A percentile compares a stretch with the other conserved stretches of the same genome.
These are phyloP conservation scores for Cryptosporidium sp. DNA, from an alignment of 169 alveolate genomes.

Conservation along the genomic window DNA sequence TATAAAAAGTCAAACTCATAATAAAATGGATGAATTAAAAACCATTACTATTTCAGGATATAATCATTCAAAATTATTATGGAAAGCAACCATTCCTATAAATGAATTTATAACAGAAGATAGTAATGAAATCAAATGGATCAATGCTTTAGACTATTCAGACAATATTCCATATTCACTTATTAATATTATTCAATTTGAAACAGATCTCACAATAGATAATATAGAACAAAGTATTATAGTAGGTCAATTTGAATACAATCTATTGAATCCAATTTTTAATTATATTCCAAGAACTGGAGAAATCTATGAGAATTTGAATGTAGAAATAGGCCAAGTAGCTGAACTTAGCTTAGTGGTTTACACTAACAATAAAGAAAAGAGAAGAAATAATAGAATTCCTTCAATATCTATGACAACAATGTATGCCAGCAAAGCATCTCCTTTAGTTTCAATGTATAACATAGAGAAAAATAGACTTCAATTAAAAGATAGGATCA, in stretches of 20 bases:
- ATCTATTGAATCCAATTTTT: slow-evolving; percentile 43
- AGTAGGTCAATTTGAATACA: slow-evolving; percentile 41
- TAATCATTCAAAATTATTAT: neutral
- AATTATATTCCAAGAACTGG: slow-evolving; percentile 7
- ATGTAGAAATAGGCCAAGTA: neutral
- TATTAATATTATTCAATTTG: slow-evolving; percentile 38
- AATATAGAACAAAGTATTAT: neutral
- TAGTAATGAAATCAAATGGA: slow-evolving; percentile 4
- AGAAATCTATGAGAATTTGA: neutral
- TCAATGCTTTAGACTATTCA: slow-evolving; percentile 47
- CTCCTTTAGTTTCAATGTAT: slow-evolving; percentile 47
- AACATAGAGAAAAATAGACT: slow-evolving; percentile 23
- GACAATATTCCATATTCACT: slow-evolving; percentile 54
- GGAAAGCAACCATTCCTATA: slow-evolving; percentile 22
- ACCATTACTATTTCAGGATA: slow-evolving; percentile 35
- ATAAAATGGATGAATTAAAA: neutral
- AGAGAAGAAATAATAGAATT: neutral
- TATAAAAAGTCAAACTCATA: neutral
- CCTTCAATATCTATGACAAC: slow-evolving; percentile 30
- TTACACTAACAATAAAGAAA: neutral
- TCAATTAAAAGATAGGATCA: slow-evolving; percentile 2
- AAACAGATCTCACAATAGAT: neutral
- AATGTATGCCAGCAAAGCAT: slow-evolving; percentile 61
- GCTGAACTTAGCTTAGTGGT: slow-evolving; percentile 48
- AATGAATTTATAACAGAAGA: neutral